Percentiles rank a stretch among this genome's conserved stretches.
Evolutionary conservation across 441 rosid species (phyloP).

Genomic region (Eutrema salsugineum): DNA sequence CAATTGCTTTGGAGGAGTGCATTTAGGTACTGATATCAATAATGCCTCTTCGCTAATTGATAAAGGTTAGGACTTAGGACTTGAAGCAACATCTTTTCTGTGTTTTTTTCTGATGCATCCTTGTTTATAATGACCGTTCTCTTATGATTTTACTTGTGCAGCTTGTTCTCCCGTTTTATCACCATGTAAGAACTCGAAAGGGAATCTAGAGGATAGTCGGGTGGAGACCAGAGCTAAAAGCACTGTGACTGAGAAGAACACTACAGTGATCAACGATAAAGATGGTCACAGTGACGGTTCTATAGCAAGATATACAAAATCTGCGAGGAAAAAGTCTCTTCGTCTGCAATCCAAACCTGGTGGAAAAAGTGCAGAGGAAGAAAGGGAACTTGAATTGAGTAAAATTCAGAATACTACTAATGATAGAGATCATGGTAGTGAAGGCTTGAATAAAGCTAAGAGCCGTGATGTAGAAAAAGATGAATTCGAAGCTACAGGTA

Average conservation of each 20-base stretch:
- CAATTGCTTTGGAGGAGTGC: slow-evolving; percentile 28
- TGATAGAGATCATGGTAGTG: neutral
- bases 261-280: neutral
- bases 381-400: neutral
- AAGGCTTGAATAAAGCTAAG: neutral
- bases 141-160: slow-evolving; percentile 4
- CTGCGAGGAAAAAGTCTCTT: neutral
- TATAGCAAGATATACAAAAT: neutral
- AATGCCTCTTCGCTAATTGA: neutral
- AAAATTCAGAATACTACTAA: neutral
- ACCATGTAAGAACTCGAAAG: slow-evolving; percentile 2
- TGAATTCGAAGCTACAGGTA: neutral
- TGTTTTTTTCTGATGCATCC: neutral
- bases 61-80: slow-evolving; percentile 27
- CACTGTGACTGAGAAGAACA: neutral
- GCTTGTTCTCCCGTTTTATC: slow-evolving; percentile 7
- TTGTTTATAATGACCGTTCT: neutral
- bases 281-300: neutral
- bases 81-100: neutral
- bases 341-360: slow-evolving; percentile 3
- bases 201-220: neutral
- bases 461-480: neutral
- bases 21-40: neutral
- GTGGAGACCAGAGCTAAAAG: neutral
- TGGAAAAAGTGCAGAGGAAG: neutral